phyloP scores from a whole-genome alignment of 2,329 filamentous ascomycete species.

The Teratosphaeria zuluensis region DNA sequence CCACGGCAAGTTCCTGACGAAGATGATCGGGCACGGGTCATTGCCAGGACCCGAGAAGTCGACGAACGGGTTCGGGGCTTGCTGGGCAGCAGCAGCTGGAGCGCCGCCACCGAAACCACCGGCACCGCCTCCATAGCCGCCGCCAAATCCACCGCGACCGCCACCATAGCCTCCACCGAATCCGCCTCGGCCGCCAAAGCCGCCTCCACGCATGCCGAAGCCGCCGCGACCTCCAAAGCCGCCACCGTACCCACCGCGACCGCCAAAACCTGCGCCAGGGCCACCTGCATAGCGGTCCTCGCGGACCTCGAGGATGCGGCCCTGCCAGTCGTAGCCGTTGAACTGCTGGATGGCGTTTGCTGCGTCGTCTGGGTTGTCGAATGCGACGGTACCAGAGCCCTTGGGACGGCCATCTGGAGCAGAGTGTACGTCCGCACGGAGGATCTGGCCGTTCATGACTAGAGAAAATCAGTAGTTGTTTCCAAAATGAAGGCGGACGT shows the following conservation, averaged over 20 bases:
- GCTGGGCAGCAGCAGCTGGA: conserved; percentile 40
- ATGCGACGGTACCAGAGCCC: conserved; percentile 93
- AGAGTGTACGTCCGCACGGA: conserved; percentile 90
- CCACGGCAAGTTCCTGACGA: conserved; percentile 96
- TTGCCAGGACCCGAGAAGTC: conserved; percentile 82
- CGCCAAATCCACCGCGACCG: conserved; percentile 26
- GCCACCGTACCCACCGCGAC: conserved; percentile 45
- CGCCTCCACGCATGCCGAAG: conserved; percentile 38
- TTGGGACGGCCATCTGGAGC: conserved; percentile 89
- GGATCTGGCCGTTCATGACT: conserved; percentile 56
- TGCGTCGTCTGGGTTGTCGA: conserved; percentile 88
- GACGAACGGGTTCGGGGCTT: conserved; percentile 80
- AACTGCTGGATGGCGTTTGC: conserved; percentile 94
- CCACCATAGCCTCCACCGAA: conserved; percentile 47
- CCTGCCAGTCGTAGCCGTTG: conserved; percentile 98
- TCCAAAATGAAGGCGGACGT: too few species aligned
- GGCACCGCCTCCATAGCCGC: conserved; percentile 22
- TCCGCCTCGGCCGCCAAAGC: conserved; percentile 39
- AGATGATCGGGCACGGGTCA: conserved; percentile 75
- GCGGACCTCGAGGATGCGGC: conserved; percentile 82
- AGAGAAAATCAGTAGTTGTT: too few species aligned
- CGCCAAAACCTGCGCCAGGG: conserved; percentile 31
- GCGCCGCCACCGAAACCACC: conserved; percentile 28
- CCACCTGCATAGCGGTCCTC: conserved; percentile 82
- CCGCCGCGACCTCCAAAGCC: conserved; percentile 43